Percentiles rank a stretch among this genome's conserved stretches.
These are phyloP conservation scores for Pichia sp. DNA, from an alignment of 1,139 yeast species.

Conservation along the genomic window DNA sequence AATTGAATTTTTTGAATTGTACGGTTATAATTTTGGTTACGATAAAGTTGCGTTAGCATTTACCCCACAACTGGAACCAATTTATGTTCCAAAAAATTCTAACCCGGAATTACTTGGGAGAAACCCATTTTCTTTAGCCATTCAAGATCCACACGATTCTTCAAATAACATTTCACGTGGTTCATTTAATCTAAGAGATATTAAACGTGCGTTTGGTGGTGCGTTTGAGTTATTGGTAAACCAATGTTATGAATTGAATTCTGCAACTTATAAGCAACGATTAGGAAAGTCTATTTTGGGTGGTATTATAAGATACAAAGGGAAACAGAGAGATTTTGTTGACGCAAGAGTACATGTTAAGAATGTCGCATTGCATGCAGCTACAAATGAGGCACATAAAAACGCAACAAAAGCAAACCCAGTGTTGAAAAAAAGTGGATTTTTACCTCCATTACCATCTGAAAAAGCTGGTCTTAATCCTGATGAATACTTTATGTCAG, in stretches of 20 bases:
- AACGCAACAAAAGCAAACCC: neutral
- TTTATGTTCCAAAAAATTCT: slow-evolving; percentile 51
- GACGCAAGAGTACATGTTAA: slow-evolving; percentile 65
- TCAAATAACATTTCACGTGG: slow-evolving; percentile 81
- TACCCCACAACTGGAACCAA: slow-evolving; percentile 33
- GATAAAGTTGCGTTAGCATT: slow-evolving; percentile 68
- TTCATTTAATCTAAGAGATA: slow-evolving; percentile 71
- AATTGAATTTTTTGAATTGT: slow-evolving; percentile 91
- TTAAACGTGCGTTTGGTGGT: slow-evolving; percentile 84
- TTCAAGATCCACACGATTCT: slow-evolving; percentile 87
- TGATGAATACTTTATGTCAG: slow-evolving; percentile 22
- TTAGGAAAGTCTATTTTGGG: slow-evolving; percentile 74
- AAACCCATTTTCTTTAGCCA: slow-evolving; percentile 61
- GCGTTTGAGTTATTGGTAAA: slow-evolving; percentile 78
- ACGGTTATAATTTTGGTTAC: slow-evolving; percentile 87
- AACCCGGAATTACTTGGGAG: slow-evolving; percentile 53
- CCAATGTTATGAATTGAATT: slow-evolving; percentile 53
- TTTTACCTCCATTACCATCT: slow-evolving; percentile 29
- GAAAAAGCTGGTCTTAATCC: slow-evolving; percentile 21
- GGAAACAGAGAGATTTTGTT: slow-evolving; percentile 69
- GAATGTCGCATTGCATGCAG: slow-evolving; percentile 48
- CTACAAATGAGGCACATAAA: slow-evolving; percentile 15
- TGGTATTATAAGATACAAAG: slow-evolving; percentile 69
- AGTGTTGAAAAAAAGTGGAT: slow-evolving; percentile 9
- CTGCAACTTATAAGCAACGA: slow-evolving; percentile 62